Evolutionary conservation across 768 basidiomycete species (phyloP).

Genomic region (Auricularia heimuer): DNA sequence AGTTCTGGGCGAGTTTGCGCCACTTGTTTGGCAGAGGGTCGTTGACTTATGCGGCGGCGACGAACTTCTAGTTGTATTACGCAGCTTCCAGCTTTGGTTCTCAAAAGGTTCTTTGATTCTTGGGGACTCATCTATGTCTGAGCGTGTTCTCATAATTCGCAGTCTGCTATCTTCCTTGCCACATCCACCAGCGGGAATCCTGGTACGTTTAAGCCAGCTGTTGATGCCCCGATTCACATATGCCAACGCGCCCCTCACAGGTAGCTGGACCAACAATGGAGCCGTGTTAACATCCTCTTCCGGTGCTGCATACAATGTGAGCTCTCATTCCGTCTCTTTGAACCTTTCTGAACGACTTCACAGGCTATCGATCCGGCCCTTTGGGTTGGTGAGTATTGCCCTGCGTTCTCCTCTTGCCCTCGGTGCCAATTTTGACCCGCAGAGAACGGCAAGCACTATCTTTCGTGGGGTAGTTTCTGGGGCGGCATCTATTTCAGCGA

Average conservation of each 20-base stretch:
- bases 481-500: neutral
- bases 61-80: conserved; percentile 38
- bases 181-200: conserved; percentile 36
- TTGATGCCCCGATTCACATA: neutral
- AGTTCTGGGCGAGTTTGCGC: conserved; percentile 13
- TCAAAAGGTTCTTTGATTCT: conserved; percentile 27
- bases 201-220: neutral
- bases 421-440: neutral
- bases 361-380: conserved; percentile 40
- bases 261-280: conserved; percentile 33
- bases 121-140: neutral
- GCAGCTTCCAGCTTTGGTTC: conserved; percentile 46
- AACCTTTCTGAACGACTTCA: neutral
- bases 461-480: conserved; percentile 48
- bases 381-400: conserved; percentile 25
- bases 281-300: conserved; percentile 35
- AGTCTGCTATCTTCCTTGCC: conserved; percentile 47
- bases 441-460: conserved; percentile 37
- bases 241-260: neutral
- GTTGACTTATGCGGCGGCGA: conserved; percentile 3
- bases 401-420: neutral
- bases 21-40: neutral
- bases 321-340: conserved; percentile 6
- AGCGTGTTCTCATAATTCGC: neutral
- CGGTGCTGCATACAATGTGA: conserved; percentile 31